Evolutionary conservation across 1,139 yeast species (phyloP).

Genomic region (Saccharomyces uvarum): DNA sequence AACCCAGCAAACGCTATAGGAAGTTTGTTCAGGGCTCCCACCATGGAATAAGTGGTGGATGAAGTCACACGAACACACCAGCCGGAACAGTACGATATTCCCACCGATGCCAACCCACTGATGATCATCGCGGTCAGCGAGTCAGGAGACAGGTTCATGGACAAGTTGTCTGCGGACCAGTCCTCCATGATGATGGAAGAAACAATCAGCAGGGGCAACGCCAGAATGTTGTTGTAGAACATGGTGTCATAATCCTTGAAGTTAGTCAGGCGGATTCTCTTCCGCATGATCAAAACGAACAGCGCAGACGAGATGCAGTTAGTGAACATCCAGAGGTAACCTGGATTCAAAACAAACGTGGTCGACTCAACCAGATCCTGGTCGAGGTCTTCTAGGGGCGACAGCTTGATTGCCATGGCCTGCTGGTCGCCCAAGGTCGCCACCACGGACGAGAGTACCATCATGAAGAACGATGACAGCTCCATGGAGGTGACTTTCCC

Average conservation of each 20-base stretch:
- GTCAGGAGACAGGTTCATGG: slow-evolving; percentile 61
- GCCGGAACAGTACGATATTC: slow-evolving; percentile 94
- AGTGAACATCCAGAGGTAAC: slow-evolving; percentile 91
- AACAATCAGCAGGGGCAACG: slow-evolving; percentile 76
- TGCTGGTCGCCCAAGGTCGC: slow-evolving; percentile 83
- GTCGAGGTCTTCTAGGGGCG: slow-evolving; percentile 15
- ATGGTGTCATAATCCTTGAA: slow-evolving; percentile 96
- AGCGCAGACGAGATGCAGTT: slow-evolving; percentile 91
- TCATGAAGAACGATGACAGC: slow-evolving; percentile 71
- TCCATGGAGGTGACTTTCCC: slow-evolving; percentile 87
- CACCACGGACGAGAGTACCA: slow-evolving; percentile 86
- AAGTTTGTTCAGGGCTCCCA: slow-evolving; percentile 93
- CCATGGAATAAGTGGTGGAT: slow-evolving; percentile 96
- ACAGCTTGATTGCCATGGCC: slow-evolving; percentile 22
- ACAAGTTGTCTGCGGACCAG: slow-evolving; percentile 78
- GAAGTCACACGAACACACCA: slow-evolving; percentile 99
- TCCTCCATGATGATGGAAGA: slow-evolving; percentile 76
- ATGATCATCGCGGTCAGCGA: slow-evolving; percentile 79
- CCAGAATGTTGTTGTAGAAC: slow-evolving; percentile 90
- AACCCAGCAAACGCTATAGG: slow-evolving; percentile 94
- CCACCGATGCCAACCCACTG: slow-evolving; percentile 88
- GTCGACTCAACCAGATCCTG: slow-evolving; percentile 30
- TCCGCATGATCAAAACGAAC: slow-evolving; percentile 88
- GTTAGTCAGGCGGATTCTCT: slow-evolving; percentile 91
- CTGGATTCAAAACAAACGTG: slow-evolving; percentile 48